phyloP scores from a whole-genome alignment of 2,329 filamentous ascomycete genomes.

The Alternaria gaisen region DNA sequence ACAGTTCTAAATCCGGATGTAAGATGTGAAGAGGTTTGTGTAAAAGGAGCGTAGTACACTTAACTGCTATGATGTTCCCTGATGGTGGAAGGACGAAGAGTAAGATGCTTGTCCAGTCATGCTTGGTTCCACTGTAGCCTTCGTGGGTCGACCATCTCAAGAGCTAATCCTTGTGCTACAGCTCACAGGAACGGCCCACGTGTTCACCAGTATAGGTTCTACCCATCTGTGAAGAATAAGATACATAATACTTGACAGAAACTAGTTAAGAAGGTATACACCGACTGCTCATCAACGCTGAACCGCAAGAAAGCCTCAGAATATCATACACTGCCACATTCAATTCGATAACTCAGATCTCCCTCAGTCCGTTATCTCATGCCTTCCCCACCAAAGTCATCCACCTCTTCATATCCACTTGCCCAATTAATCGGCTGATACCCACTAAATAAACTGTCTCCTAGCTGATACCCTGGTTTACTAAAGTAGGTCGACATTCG shows the following conservation, averaged over 20 bases:
- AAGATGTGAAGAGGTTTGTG: not conserved
- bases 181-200: not conserved
- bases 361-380: not conserved
- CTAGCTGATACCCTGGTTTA: slow-evolving; percentile 45
- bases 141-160: not conserved
- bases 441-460: slow-evolving; percentile 38
- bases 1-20: not conserved
- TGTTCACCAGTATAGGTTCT: not conserved
- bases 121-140: not conserved
- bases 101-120: not conserved
- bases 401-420: not conserved
- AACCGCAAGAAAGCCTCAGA: not conserved
- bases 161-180: not conserved
- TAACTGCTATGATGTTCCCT: not conserved
- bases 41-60: not conserved
- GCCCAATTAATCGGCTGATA: slow-evolving; percentile 27
- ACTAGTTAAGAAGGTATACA: not conserved
- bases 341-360: not conserved
- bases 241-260: not conserved
- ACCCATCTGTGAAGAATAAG: not conserved
- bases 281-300: not conserved
- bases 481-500: slow-evolving; percentile 46
- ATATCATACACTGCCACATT: not conserved
- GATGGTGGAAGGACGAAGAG: not conserved
- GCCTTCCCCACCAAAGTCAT: not conserved